Evolutionary conservation across 192 early-diverging fungal species (phyloP).

Genomic region (Rhizoclosmatium globosum): DNA sequence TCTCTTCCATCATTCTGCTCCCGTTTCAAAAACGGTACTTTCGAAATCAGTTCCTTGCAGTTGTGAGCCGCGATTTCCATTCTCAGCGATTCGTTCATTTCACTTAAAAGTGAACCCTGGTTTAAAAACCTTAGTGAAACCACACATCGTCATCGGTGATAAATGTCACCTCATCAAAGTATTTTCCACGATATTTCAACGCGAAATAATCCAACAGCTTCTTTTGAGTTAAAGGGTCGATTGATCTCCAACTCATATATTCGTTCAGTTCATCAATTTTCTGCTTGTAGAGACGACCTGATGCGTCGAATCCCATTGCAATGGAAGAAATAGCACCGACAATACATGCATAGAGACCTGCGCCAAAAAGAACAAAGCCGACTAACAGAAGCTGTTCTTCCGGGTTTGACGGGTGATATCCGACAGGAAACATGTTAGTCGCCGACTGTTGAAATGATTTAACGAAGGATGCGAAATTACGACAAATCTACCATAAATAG

Average conservation of each 20-base stretch:
- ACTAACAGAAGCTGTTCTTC: slow-evolving; percentile 9
- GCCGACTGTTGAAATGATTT: not conserved
- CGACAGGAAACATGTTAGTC: slow-evolving; percentile 18
- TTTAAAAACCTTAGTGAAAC: slow-evolving; percentile 39
- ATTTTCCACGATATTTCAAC: slow-evolving; percentile 54
- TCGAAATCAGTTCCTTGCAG: slow-evolving; percentile 53
- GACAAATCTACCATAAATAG: slow-evolving; percentile 18
- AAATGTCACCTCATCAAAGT: slow-evolving; percentile 51
- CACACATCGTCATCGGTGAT: slow-evolving; percentile 45
- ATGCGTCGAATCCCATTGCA: slow-evolving; percentile 33
- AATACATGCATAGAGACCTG: slow-evolving; percentile 30
- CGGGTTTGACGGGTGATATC: slow-evolving; percentile 15
- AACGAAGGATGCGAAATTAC: not conserved
- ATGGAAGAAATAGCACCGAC: slow-evolving; percentile 33
- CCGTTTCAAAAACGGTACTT: slow-evolving; percentile 56
- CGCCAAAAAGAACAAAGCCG: slow-evolving; percentile 3
- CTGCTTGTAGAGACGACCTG: slow-evolving; percentile 36
- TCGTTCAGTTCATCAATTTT: slow-evolving; percentile 48
- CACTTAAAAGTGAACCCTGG: slow-evolving; percentile 38
- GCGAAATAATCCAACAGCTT: slow-evolving; percentile 42
- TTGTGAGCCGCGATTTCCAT: slow-evolving; percentile 59
- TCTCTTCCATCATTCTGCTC: slow-evolving; percentile 53
- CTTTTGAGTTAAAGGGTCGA: slow-evolving; percentile 7
- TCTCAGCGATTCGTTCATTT: slow-evolving; percentile 53
- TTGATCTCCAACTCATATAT: slow-evolving; percentile 36